phyloP scores from a whole-genome alignment of 441 rosid species.

The Pelargonium myrrhifolium region DNA sequence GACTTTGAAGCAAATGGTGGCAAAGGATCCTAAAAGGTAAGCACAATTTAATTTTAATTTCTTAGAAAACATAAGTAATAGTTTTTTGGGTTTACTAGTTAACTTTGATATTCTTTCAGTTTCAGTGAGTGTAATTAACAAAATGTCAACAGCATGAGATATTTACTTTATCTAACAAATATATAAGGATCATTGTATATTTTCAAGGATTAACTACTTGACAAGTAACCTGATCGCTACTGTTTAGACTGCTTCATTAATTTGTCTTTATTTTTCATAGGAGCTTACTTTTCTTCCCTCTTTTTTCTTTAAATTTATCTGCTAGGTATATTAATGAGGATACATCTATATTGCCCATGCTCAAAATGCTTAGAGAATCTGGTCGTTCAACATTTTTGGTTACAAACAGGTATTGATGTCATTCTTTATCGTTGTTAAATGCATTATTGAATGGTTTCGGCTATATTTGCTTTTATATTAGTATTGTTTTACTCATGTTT shows the following conservation, averaged over 20 bases:
- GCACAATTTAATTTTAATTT: slow-evolving; percentile 5
- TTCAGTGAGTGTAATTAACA: not conserved
- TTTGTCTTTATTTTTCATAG: not conserved
- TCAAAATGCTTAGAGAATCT: slow-evolving; percentile 79
- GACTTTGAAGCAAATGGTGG: slow-evolving; percentile 95
- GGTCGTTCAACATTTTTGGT: slow-evolving; percentile 89
- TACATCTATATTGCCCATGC: slow-evolving; percentile 62
- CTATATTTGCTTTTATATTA: not conserved
- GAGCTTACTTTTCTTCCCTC: not conserved
- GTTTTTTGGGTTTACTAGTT: not conserved
- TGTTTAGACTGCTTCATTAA: slow-evolving; percentile 2
- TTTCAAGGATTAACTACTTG: not conserved
- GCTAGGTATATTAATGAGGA: slow-evolving; percentile 77
- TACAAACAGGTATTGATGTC: slow-evolving; percentile 61
- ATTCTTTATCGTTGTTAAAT: not conserved
- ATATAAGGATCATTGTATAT: too few relatives aligned
- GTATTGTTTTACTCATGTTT: not conserved
- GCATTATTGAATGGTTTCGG: not conserved
- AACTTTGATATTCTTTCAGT: not conserved
- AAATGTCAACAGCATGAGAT: not conserved
- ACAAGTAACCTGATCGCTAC: not conserved
- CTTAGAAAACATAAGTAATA: not conserved
- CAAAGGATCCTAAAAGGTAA: slow-evolving; percentile 72
- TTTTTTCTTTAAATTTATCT: slow-evolving; percentile 10
- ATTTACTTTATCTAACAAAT: too few relatives aligned